These are phyloP conservation scores for Sphaerulina musiva DNA, from an alignment of 2,329 filamentous ascomycete genomes.

Conservation along the genomic window DNA sequence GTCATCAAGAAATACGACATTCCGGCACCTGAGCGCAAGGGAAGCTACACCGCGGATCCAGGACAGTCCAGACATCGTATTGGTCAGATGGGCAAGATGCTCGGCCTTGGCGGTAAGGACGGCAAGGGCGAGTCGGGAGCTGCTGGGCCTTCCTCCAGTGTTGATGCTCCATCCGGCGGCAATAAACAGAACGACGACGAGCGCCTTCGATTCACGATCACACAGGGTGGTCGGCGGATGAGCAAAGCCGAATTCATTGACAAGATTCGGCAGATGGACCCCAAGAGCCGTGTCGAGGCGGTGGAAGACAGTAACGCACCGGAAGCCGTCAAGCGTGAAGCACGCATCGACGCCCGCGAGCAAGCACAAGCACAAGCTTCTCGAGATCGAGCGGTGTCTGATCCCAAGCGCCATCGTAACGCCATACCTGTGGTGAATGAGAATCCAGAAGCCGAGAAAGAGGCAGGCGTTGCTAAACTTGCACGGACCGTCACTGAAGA, in stretches of 20 bases:
- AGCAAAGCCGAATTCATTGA: conserved; percentile 73
- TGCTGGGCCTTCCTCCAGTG: conserved; percentile 11
- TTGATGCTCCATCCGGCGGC: conserved; percentile 18
- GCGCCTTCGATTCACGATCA: conserved; percentile 69
- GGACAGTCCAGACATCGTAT: conserved; percentile 38
- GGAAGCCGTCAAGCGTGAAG: conserved; percentile 43
- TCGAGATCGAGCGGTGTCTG: conserved; percentile 1
- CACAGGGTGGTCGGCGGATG: conserved; percentile 65
- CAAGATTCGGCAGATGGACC: conserved; percentile 66
- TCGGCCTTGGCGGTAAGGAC: conserved; percentile 38
- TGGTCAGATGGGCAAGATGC: conserved; percentile 50
- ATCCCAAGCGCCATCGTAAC: conserved; percentile 7
- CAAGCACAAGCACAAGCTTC: conserved; percentile 22
- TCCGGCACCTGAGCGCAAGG: conserved; percentile 46
- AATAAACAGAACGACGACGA: conserved; percentile 57
- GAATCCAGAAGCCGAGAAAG: conserved; percentile 18
- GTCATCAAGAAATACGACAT: conserved; percentile 80
- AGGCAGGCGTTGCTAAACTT: conserved; percentile 21
- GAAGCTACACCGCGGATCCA: conserved; percentile 16
- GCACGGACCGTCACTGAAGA: conserved; percentile 38
- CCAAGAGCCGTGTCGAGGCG: conserved; percentile 51
- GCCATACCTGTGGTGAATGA: conserved; percentile 23
- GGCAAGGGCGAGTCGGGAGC: conserved; percentile 24
- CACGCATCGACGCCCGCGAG: conserved; percentile 38
- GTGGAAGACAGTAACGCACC: conserved; percentile 45